Evolutionary conservation across 306 rosid species (phyloP).

Genomic region (Cucurbita pepo): DNA sequence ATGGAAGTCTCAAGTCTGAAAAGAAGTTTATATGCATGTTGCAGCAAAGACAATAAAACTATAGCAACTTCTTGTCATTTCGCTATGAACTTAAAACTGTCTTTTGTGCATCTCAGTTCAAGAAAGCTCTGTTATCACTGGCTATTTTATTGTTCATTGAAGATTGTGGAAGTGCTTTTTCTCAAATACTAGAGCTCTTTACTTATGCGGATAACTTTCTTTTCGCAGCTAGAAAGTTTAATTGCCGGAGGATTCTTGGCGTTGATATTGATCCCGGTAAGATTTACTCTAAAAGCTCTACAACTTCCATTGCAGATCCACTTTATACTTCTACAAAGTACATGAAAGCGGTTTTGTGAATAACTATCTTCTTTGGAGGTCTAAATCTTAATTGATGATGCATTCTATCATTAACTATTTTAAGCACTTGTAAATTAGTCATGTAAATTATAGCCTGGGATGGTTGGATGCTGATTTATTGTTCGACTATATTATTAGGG

Average conservation of each 20-base stretch:
- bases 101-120: neutral
- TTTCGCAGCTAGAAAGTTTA: slow-evolving; percentile 54
- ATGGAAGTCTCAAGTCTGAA: neutral
- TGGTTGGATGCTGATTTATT: neutral
- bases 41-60: too few relatives aligned
- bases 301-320: neutral
- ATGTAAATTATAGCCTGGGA: neutral
- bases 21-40: neutral
- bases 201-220: neutral
- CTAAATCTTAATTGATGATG: neutral
- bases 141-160: neutral
- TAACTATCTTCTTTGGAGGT: neutral
- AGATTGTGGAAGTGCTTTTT: neutral
- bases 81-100: neutral
- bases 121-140: neutral
- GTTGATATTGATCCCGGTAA: slow-evolving; percentile 80
- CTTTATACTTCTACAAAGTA: neutral
- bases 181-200: neutral
- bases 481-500: neutral
- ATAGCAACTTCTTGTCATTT: too few relatives aligned
- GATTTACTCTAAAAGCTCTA: slow-evolving; percentile 14
- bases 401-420: neutral
- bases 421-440: neutral
- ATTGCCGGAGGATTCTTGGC: slow-evolving; percentile 69
- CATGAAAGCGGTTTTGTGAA: neutral